Evolutionary conservation across 2,329 filamentous ascomycete species (phyloP), one percentile per base, ranked within the genome.

Genomic region (Cladorrhinum sp.): DNA sequence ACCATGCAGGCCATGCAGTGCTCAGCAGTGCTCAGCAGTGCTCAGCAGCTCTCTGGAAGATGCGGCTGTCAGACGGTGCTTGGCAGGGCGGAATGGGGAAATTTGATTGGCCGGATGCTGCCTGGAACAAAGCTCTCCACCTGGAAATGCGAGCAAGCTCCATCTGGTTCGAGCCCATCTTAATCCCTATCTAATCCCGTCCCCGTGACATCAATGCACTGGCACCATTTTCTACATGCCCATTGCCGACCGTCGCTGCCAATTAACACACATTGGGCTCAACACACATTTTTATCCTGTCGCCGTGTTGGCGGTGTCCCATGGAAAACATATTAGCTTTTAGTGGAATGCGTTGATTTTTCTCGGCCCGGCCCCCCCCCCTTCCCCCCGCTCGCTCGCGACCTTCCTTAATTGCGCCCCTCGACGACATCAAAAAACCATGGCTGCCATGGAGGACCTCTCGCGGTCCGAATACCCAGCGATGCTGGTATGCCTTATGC

Each of bases 381-480:
- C 51, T 30, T 24, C 39, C 48, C 56, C 52, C 58, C 57, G 53
- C 51, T 55, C 50, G 57, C 58, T n/a, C 4, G 9, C 26, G 54
- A 58, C 39, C 58, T 50, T 28, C 9, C 26, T 28, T 46, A 53
- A 57, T 68, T 72, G 64, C 67, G 67, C 66, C 59, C 63, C 50
- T 46, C 55, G 58, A 61, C 68, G 23, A 49, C 20, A 23, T 16
- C 33, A 9, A 28, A 28, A 28, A 59, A 42, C 30, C 63, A 71
- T 64, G 60, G 62, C 64, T 23, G 36, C 64, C 61, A 91, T 91
- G 86, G 88, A 91, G 63, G 88, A 88, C 72, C 84, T 94, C 72
- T 88, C 90, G 74, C 86, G 92, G 77, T 83, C 90, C 76, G 94
- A 97, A 77, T 98, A 98, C 82, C 92, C 94, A 75, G 88, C 87